Conservation (phyloP, 2,329 filamentous ascomycete genomes). For the Phyllosticta citribraziliensis region DNA sequence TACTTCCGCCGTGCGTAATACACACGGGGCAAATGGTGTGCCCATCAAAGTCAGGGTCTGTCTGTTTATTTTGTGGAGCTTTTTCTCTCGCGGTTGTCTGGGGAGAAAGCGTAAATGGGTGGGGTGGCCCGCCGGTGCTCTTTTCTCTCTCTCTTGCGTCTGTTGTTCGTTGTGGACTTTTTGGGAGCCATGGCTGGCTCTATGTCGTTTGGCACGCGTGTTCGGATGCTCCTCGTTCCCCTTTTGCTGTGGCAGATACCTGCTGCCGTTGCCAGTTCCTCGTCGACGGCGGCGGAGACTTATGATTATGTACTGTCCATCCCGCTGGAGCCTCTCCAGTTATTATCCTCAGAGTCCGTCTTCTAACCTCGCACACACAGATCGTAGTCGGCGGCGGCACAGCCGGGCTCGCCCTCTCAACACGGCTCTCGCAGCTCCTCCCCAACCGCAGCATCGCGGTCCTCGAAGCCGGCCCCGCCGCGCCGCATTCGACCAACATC, state of each 20-base stretch:
- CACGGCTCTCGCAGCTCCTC: constrained; percentile 20
- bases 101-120: not conserved
- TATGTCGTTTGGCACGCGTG: no score
- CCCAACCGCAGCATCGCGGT: constrained; percentile 12
- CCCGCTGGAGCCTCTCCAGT: no score
- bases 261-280: not conserved
- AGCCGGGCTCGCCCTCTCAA: constrained; percentile 12
- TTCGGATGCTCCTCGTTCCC: not conserved
- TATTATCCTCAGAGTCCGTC: not conserved
- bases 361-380: not conserved
- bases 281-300: not conserved
- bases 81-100: not conserved
- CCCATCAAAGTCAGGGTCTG: not conserved
- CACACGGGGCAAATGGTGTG: not conserved
- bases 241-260: not conserved
- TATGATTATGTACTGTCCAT: not conserved
- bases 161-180: no score
- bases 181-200: no score
- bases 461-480: constrained; percentile 15
- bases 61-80: not conserved
- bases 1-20: not conserved
- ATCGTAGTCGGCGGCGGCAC: constrained; percentile 13
- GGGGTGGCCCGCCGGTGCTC: no score
- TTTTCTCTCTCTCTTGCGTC: no score
- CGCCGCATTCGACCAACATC: constrained; percentile 18